These are phyloP conservation scores for Cladochytrium replicatum DNA, from an alignment of 192 early-diverging fungal species.

Conservation along the genomic window DNA sequence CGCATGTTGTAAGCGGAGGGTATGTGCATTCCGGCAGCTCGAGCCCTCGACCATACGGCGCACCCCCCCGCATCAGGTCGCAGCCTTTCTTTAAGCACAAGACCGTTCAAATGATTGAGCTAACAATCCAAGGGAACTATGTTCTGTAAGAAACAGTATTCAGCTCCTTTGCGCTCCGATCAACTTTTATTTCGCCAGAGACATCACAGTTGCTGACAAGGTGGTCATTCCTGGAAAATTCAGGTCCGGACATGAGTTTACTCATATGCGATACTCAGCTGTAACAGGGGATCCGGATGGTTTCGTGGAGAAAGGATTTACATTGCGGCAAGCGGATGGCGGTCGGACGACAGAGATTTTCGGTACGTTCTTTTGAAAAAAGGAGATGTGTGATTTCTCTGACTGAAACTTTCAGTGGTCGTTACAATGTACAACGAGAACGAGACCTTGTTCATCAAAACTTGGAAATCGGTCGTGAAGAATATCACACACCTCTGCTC, in stretches of 20 bases:
- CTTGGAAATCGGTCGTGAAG: conserved; percentile 75
- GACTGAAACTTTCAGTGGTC: too few relatives aligned
- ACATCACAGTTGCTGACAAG: conserved; percentile 15
- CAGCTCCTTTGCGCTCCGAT: too few relatives aligned
- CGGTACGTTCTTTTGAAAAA: conserved; percentile 7
- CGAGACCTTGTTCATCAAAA: conserved; percentile 75
- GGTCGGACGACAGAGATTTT: conserved; percentile 76
- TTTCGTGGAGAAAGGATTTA: conserved; percentile 48
- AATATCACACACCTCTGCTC: conserved; percentile 81
- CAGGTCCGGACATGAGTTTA: conserved; percentile 67
- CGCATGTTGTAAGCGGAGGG: too few relatives aligned
- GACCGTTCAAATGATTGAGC: too few relatives aligned
- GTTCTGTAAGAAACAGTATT: too few relatives aligned
- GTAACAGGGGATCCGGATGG: conserved; percentile 78
- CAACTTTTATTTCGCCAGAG: conserved; percentile 27
- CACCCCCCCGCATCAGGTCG: too few relatives aligned
- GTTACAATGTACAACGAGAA: conserved; percentile 82
- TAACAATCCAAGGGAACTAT: too few relatives aligned
- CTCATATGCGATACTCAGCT: conserved; percentile 69
- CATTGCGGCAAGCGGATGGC: conserved; percentile 45
- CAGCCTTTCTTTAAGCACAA: too few relatives aligned
- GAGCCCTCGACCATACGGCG: too few relatives aligned
- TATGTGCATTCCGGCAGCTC: too few relatives aligned
- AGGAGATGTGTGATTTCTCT: too few relatives aligned
- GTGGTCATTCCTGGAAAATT: conserved; percentile 16